Conservation (phyloP, 176 grass and related monocot species). For the Microstegium vimineum region DNA sequence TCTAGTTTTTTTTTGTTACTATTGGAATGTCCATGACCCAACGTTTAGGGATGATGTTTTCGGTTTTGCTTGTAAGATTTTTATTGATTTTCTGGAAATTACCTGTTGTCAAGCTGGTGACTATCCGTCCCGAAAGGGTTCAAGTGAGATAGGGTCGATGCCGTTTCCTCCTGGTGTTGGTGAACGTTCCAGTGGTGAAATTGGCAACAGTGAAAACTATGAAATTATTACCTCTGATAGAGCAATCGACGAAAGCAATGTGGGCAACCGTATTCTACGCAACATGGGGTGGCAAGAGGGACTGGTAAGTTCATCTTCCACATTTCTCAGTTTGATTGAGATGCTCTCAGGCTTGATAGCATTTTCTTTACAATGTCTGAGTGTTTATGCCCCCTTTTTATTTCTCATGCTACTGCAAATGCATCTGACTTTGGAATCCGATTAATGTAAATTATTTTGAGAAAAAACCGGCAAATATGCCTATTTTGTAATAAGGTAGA, state of each 20-base stretch:
- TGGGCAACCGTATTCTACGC: slow-evolving; percentile 92
- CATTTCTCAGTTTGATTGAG: neutral
- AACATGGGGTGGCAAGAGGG: slow-evolving; percentile 93
- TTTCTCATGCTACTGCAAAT: neutral
- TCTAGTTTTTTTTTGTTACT: neutral
- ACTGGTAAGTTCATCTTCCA: slow-evolving; percentile 40
- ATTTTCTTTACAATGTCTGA: slow-evolving; percentile 4
- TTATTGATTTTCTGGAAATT: slow-evolving; percentile 81
- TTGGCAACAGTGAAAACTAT: slow-evolving; percentile 63
- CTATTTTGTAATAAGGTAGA: neutral
- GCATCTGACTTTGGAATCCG: neutral
- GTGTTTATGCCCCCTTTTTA: neutral
- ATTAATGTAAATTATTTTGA: neutral
- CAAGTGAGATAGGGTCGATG: slow-evolving; percentile 80
- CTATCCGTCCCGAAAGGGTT: slow-evolving; percentile 63
- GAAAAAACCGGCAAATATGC: neutral
- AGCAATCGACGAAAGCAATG: slow-evolving; percentile 89
- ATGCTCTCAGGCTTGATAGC: neutral
- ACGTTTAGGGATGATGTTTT: slow-evolving; percentile 20
- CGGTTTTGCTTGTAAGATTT: slow-evolving; percentile 15
- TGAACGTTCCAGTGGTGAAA: slow-evolving; percentile 67
- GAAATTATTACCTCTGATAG: slow-evolving; percentile 86
- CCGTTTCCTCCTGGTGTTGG: slow-evolving; percentile 97
- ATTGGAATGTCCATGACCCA: slow-evolving; percentile 12
- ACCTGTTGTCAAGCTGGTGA: slow-evolving; percentile 87